Evolutionary conservation across 345 rosid species (phyloP).

Genomic region (Citrus australasica): DNA sequence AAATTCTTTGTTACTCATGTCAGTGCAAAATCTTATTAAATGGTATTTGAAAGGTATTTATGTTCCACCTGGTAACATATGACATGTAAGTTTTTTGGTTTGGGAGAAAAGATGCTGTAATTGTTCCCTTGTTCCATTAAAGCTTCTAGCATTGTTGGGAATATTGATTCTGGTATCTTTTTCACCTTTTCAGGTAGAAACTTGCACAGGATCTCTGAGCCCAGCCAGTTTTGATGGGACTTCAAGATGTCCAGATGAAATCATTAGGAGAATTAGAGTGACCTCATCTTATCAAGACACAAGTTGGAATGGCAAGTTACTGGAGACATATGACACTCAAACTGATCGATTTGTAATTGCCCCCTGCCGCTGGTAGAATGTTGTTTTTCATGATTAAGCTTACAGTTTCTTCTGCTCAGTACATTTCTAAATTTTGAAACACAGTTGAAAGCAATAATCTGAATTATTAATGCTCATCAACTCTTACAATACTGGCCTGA

Average conservation of each 20-base stretch:
- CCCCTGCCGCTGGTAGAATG: constrained; percentile 68
- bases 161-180: neutral
- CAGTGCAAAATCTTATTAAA: neutral
- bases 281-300: constrained; percentile 54
- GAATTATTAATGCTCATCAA: neutral
- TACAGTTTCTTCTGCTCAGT: neutral
- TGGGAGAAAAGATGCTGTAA: neutral
- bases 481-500: neutral
- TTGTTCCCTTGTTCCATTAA: neutral
- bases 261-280: constrained; percentile 68
- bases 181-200: constrained; percentile 55
- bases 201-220: constrained; percentile 47
- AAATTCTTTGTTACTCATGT: neutral
- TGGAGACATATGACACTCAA: constrained; percentile 77
- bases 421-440: neutral
- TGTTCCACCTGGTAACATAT: neutral
- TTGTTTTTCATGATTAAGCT: neutral
- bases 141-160: neutral
- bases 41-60: neutral
- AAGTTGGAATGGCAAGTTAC: constrained; percentile 62
- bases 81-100: neutral
- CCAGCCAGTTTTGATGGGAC: constrained; percentile 70
- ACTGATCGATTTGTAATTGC: constrained; percentile 67
- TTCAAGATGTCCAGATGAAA: constrained; percentile 83
- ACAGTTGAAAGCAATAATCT: neutral